Conservation (phyloP, 2,329 filamentous ascomycete genomes). For the Pestalotiopsis sp. region DNA sequence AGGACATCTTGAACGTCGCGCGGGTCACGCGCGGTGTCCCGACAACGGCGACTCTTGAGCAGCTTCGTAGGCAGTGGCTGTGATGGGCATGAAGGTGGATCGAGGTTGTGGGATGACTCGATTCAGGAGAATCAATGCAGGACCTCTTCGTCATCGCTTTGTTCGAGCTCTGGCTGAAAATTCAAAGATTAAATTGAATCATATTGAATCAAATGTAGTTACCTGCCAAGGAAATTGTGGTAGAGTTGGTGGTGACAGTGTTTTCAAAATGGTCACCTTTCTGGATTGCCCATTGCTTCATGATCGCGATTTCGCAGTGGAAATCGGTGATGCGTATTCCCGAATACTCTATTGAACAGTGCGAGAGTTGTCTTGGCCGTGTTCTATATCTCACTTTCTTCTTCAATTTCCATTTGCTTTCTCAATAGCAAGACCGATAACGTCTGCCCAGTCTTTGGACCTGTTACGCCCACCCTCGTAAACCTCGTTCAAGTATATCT, state of each 20-base stretch:
- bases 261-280: no score
- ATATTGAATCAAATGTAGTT: no score
- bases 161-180: no score
- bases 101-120: no score
- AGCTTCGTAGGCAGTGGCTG: neutral
- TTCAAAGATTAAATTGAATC: no score
- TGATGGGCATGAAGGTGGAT: neutral
- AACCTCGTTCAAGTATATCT: conserved; percentile 54
- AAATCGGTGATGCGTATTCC: no score
- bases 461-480: conserved; percentile 51
- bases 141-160: no score
- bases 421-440: conserved; percentile 41
- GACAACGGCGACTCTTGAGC: neutral
- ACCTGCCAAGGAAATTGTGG: no score
- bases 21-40: neutral
- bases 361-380: neutral
- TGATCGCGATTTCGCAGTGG: no score
- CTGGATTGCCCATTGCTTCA: no score
- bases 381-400: neutral
- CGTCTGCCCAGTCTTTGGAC: conserved; percentile 62
- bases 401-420: neutral
- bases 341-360: neutral
- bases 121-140: no score
- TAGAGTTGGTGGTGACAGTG: no score
- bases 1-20: neutral